Percentiles rank a stretch among this genome's conserved stretches.
phyloP scores from a whole-genome alignment of 441 rosid genomes.

The Eutrema salsugineum region DNA sequence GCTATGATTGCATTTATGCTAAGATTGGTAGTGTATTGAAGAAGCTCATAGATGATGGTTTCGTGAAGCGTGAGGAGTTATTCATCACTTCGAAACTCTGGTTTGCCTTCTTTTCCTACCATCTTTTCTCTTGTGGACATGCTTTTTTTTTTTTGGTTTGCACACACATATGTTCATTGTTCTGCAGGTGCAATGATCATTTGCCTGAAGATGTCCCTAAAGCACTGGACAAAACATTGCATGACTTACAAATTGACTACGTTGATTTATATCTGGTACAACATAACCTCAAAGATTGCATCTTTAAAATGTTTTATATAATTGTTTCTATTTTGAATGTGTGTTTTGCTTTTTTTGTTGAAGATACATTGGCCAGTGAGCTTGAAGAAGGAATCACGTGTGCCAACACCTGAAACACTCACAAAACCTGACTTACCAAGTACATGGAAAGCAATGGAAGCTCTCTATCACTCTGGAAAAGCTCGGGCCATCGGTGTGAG shows the following conservation, averaged over 20 bases:
- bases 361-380: slow-evolving; percentile 83
- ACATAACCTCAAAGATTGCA: background rate
- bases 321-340: background rate
- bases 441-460: slow-evolving; percentile 91
- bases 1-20: slow-evolving; percentile 9
- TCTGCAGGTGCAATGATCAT: slow-evolving; percentile 54
- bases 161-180: background rate
- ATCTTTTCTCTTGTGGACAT: background rate
- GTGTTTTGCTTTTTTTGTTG: slow-evolving; percentile 20
- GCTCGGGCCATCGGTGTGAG: slow-evolving; percentile 78
- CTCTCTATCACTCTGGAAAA: slow-evolving; percentile 64
- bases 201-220: slow-evolving; percentile 61
- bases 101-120: slow-evolving; percentile 37
- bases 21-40: slow-evolving; percentile 74
- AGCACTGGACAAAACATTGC: slow-evolving; percentile 56
- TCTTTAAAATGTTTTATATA: background rate
- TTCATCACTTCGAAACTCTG: slow-evolving; percentile 86
- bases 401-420: slow-evolving; percentile 49
- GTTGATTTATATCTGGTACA: slow-evolving; percentile 70
- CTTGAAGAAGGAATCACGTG: slow-evolving; percentile 54
- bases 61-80: slow-evolving; percentile 75
- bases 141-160: background rate
- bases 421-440: slow-evolving; percentile 50
- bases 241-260: slow-evolving; percentile 63
- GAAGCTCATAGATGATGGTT: slow-evolving; percentile 60